Evolutionary conservation across 345 rosid species (phyloP), one percentile per base, ranked within the genome.

Genomic region (Citrus trifoliata): DNA sequence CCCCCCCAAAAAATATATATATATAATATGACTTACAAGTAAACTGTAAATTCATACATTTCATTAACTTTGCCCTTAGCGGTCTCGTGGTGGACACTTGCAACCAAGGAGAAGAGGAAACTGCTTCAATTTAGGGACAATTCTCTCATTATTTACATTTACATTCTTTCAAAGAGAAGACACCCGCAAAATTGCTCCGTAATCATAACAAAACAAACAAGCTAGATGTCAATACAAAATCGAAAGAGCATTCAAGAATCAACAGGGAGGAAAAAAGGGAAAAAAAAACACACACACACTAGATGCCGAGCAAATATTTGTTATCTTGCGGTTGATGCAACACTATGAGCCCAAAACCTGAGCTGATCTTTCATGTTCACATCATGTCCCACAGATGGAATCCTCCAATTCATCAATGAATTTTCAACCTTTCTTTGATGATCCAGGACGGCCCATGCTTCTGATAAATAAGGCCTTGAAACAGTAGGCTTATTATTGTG

Each of bases 301-400:
- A 42, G 21, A n/a, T 7, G 18, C 5, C 21, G 7, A 10, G 25
- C 38, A 14, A 21, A 1, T 28, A 42, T 3, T 30, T 71, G 81
- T 82, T 81, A 88, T 89, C 90, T 80, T 46, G 89, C 89, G 6
- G 93, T 84, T 0, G 92, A 87, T 65, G 95, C 95, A 27, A 89
- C 95, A 2, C 86, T 79, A 61, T 89, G 93, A 74, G 95, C 95
- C 95, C 95, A 91, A 25, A 74, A 88, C 84, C 70, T 87, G 40
- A 91, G 85, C 65, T 87, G 85, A 74, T 88, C 90, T 83, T 91
- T 91, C 80, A 88, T 83, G 71, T 80, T 89, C 56, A 81, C 82
- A 56, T 87, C 89, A 30, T 84, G 85, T 28, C 70, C 84, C 48
- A 75, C 62, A 35, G 71, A 82, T n/a, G 88, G 83, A 79, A 86